phyloP scores from a whole-genome alignment of 139 green algal genomes.

The Haematococcus sp. region DNA sequence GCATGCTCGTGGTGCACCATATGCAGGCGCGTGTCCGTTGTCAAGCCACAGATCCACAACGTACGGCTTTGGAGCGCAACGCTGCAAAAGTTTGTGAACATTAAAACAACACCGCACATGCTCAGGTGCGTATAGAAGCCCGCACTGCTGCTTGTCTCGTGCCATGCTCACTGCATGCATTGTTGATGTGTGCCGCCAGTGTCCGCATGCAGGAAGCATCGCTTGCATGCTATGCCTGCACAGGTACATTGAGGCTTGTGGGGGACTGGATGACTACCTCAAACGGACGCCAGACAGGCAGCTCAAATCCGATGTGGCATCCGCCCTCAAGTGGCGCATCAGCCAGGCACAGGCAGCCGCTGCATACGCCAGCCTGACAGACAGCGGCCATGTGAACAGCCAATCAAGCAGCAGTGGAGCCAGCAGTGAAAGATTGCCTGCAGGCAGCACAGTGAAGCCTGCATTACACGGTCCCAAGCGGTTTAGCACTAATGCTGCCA shows the following conservation, averaged over 20 bases:
- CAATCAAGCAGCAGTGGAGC: too few species aligned
- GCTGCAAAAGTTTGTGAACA: background rate
- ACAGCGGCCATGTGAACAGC: too few species aligned
- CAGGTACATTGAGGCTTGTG: conserved; percentile 17
- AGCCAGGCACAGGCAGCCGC: background rate
- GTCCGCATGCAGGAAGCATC: background rate
- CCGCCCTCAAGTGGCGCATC: background rate
- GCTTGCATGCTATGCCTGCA: background rate
- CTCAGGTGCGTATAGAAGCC: background rate
- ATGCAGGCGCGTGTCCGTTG: conserved; percentile 7
- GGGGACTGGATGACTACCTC: conserved; percentile 16
- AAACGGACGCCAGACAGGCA: conserved; percentile 5
- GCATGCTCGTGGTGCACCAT: conserved; percentile 1
- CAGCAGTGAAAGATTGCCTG: too few species aligned
- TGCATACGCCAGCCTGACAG: too few species aligned
- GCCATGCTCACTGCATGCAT: too few species aligned
- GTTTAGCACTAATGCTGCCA: too few species aligned
- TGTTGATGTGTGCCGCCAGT: background rate
- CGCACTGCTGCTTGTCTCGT: background rate
- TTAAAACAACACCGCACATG: conserved; percentile 13
- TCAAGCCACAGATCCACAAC: conserved; percentile 9
- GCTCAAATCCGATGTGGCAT: conserved; percentile 13
- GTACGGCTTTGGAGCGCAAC: conserved; percentile 2
- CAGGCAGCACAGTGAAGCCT: too few species aligned
- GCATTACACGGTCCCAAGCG: too few species aligned